Evolutionary conservation across 139 green algal genomes (phyloP).

Genomic region (Deuterostichococcus epilithicus): DNA sequence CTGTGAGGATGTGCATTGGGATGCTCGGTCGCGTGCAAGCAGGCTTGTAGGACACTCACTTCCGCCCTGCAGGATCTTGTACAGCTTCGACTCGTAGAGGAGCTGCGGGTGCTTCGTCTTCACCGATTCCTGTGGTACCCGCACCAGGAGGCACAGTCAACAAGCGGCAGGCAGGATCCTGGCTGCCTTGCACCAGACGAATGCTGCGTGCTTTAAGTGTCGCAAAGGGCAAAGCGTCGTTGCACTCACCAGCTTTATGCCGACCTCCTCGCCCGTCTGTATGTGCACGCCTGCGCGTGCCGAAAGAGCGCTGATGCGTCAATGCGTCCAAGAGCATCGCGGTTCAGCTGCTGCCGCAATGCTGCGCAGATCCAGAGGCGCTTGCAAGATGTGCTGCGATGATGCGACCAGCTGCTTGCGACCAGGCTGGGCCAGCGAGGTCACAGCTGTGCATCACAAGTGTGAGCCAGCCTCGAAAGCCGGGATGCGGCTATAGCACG

Average conservation of each 20-base stretch:
- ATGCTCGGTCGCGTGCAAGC: neutral
- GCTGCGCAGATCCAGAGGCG: no score
- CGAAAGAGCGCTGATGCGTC: no score
- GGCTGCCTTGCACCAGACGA: neutral
- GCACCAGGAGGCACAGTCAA: neutral
- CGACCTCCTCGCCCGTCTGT: conserved; percentile 97
- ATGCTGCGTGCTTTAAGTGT: neutral
- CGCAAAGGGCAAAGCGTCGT: neutral
- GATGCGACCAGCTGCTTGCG: no score
- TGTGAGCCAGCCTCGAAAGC: no score
- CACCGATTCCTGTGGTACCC: conserved; percentile 71
- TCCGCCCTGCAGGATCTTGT: conserved; percentile 92
- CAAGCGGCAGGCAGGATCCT: neutral
- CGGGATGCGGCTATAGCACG: no score
- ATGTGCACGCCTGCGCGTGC: conserved; percentile 87
- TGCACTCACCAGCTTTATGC: conserved; percentile 91
- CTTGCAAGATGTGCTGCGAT: no score
- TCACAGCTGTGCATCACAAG: no score
- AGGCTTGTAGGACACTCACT: conserved; percentile 45
- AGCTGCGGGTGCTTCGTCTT: conserved; percentile 91
- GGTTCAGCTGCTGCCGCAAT: no score
- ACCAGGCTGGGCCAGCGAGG: no score
- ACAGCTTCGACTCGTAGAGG: conserved; percentile 93
- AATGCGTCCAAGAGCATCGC: no score
- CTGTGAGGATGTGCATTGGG: neutral